Percentiles rank a stretch among this genome's conserved stretches.
Evolutionary conservation across 257 asterid species (phyloP).

Genomic region (Plectranthus barbatus): DNA sequence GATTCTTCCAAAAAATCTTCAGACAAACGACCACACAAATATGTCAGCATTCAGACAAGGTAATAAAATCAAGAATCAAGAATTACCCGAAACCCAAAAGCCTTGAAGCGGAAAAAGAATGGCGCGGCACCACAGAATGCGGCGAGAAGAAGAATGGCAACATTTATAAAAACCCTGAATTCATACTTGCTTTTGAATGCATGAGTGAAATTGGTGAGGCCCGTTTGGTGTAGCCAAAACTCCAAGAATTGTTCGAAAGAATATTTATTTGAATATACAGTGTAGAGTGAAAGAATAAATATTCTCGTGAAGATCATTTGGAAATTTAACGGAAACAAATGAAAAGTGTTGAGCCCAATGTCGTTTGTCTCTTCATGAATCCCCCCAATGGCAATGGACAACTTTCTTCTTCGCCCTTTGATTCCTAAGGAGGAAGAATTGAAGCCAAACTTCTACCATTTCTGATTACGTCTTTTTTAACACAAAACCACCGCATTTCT

Average conservation of each 20-base stretch:
- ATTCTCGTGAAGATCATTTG: conserved; percentile 26
- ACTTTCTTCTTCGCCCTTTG: conserved; percentile 48
- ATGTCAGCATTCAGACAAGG: too few relatives aligned
- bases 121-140: conserved; percentile 45
- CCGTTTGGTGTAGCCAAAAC: conserved; percentile 8
- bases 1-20: too few relatives aligned
- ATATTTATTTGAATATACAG: not conserved
- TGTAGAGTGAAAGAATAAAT: conserved; percentile 11
- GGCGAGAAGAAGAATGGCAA: conserved; percentile 6
- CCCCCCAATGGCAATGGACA: conserved; percentile 35
- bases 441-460: conserved; percentile 23
- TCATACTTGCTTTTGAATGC: not conserved
- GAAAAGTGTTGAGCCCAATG: conserved; percentile 17
- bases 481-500: conserved; percentile 23
- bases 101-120: conserved; percentile 32
- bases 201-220: not conserved
- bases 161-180: conserved; percentile 14
- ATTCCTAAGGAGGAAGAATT: conserved; percentile 39
- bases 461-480: conserved; percentile 16
- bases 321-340: not conserved
- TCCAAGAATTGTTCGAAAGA: not conserved
- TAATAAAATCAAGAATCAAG: too few relatives aligned
- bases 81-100: not conserved
- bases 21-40: too few relatives aligned
- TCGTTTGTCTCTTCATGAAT: conserved; percentile 15